Base-by-base conservation (phyloP, 352 stramenopile genomes). In the Pythium grandisporangium region DNA sequence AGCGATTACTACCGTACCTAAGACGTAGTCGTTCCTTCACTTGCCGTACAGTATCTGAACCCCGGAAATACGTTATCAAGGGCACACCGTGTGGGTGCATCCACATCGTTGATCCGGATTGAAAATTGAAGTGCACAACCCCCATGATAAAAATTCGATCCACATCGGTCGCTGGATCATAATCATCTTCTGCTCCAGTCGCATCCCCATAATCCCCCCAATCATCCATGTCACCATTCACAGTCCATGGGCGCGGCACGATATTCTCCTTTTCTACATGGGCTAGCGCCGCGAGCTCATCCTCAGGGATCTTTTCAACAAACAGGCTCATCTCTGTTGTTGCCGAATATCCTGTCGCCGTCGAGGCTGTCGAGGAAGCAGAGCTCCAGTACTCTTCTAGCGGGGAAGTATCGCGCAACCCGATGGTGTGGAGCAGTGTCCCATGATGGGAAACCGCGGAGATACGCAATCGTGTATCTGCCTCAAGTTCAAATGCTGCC, bases 101-200 rank as follows among this genome's bases (percentile, higher is more conserved):
- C 66, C 68, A 90, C 32, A 72, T 61, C 36, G 70, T 55, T 2
- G 61, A 69, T 27, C 46, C 61, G 27, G 49, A 50, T 34, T 84
- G 64, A 43, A 83, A 90, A 47, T 67, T 75, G 34, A 90, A 93
- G 45, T 93, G 79, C 41, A 78, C 61, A 4, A 89, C 73, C 17
- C 71, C 70, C 24, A 83, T 65, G 30, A 63, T 53, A 30, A 85
- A 69, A 32, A 56, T 40, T 2, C 25, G 48, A 41, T 41, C 52
- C 5, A 54, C 34, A 0, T 51, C 58, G 12, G 66, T 52, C 6
- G 61, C 37, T 0, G 38, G 20, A 13, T 30, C 35, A 3, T 37
- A 45, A 8, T 50, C 45, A 2, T 24, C 17, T 5, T 41, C 45
- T 14, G 52, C 42, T 0, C 60, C 52, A 5, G 5, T 47, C 2